Conservation (phyloP, 768 basidiomycete species). For the Sistotremastrum niveocremeum region DNA sequence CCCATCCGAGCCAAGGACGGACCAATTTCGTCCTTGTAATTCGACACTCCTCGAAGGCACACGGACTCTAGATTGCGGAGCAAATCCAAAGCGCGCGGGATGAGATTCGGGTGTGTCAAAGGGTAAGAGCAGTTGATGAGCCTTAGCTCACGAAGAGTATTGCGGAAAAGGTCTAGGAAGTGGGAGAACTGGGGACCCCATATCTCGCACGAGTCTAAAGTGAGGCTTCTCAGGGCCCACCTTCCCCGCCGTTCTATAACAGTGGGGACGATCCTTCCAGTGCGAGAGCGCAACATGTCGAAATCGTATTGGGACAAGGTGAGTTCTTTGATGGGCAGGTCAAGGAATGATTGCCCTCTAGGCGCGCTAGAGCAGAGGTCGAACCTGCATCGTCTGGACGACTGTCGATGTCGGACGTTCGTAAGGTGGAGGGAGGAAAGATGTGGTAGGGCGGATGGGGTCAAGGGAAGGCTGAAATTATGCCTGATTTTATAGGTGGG, state of each 20-base stretch:
- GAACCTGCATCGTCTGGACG: background rate
- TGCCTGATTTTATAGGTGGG: too few species aligned
- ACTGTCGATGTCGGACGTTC: too few species aligned
- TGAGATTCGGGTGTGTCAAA: too few species aligned
- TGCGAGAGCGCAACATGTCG: background rate
- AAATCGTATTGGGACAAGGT: background rate
- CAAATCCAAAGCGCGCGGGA: too few species aligned
- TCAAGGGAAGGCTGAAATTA: too few species aligned
- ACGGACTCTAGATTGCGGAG: background rate
- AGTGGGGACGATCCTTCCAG: slow-evolving; percentile 1
- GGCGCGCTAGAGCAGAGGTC: background rate
- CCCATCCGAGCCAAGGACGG: background rate
- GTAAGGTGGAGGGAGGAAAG: too few species aligned
- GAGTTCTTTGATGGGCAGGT: background rate
- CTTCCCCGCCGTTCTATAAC: background rate
- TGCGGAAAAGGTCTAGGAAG: background rate
- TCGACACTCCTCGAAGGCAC: background rate
- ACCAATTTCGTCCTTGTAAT: background rate
- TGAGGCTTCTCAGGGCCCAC: background rate
- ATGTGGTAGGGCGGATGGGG: too few species aligned
- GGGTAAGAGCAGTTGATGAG: too few species aligned
- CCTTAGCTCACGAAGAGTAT: too few species aligned
- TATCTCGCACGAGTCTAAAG: background rate
- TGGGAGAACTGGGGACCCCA: background rate
- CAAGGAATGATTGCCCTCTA: background rate